Evolutionary conservation across 495 filamentous ascomycete genomes (phyloP).

Genomic region (Penicillium pancosmium): DNA sequence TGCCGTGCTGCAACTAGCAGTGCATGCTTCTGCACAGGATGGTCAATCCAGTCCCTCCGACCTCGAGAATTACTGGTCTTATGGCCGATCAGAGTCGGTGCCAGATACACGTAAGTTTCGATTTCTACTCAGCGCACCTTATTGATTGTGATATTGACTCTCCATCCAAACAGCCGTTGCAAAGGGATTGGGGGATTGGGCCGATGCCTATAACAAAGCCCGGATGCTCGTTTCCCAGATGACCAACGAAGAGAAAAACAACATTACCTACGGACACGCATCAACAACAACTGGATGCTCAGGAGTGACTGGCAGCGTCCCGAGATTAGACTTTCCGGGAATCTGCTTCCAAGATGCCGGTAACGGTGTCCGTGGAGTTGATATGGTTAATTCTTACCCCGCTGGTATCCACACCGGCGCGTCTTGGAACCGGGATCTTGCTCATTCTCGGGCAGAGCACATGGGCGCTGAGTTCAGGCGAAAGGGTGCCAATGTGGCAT

Average conservation of each 20-base stretch:
- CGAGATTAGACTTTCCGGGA: constrained; percentile 59
- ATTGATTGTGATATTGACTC: background rate
- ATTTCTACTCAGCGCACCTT: too few relatives aligned
- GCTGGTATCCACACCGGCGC: constrained; percentile 28
- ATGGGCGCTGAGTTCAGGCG: constrained; percentile 61
- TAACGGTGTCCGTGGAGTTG: constrained; percentile 45
- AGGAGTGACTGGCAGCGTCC: constrained; percentile 53
- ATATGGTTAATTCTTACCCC: constrained; percentile 4
- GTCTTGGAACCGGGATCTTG: constrained; percentile 35
- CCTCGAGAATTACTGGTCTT: constrained; percentile 2
- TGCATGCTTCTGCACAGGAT: background rate
- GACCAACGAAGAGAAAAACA: constrained; percentile 62
- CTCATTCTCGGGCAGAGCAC: constrained; percentile 46
- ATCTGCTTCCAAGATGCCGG: constrained; percentile 66
- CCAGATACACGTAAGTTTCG: background rate
- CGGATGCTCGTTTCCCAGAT: constrained; percentile 55
- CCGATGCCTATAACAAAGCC: constrained; percentile 51
- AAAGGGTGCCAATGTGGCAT: constrained; percentile 56
- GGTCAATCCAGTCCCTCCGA: constrained; percentile 1
- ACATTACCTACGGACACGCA: constrained; percentile 43
- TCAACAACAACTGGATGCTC: constrained; percentile 67
- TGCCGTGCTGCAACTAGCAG: background rate
- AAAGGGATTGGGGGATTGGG: constrained; percentile 59
- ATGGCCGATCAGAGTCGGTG: constrained; percentile 2
- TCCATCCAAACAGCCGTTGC: constrained; percentile 18